A percentile compares a stretch with the other conserved stretches of the same genome.
Conservation (phyloP, 225 moss, liverwort and hornwort genomes). For the Pseudoscleropodium purum region DNA sequence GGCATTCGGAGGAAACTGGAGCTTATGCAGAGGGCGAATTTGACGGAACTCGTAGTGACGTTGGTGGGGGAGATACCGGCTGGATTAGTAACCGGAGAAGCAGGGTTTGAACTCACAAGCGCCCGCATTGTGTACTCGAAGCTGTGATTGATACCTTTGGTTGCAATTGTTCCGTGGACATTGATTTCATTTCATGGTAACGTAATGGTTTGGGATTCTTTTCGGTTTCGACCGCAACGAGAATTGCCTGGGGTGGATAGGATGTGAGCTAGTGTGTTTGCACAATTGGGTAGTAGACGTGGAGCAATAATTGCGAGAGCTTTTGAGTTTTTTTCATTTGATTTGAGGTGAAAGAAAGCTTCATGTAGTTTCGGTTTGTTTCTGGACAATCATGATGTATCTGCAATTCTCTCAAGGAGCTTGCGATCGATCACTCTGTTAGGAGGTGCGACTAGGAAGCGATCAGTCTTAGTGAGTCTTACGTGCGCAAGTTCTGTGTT, state of each 20-base stretch:
- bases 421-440: too few species aligned
- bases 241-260: not conserved
- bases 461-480: not conserved
- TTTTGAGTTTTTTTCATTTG: not conserved
- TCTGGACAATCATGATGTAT: too few species aligned
- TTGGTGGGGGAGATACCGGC: not conserved
- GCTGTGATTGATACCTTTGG: not conserved
- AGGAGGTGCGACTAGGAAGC: not conserved
- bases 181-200: not conserved
- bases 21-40: not conserved
- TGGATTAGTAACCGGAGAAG: not conserved
- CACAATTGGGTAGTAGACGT: not conserved
- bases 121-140: constrained; percentile 1
- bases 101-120: not conserved
- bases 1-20: constrained; percentile 14
- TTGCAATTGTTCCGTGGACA: not conserved
- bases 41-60: not conserved
- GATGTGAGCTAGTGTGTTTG: too few species aligned
- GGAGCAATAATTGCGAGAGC: not conserved
- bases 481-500: not conserved
- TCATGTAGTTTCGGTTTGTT: not conserved
- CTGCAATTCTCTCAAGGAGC: not conserved
- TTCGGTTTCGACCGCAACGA: not conserved
- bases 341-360: not conserved
- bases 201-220: not conserved